phyloP scores from a whole-genome alignment of 306 rosid genomes.

The Rosa rugosa region DNA sequence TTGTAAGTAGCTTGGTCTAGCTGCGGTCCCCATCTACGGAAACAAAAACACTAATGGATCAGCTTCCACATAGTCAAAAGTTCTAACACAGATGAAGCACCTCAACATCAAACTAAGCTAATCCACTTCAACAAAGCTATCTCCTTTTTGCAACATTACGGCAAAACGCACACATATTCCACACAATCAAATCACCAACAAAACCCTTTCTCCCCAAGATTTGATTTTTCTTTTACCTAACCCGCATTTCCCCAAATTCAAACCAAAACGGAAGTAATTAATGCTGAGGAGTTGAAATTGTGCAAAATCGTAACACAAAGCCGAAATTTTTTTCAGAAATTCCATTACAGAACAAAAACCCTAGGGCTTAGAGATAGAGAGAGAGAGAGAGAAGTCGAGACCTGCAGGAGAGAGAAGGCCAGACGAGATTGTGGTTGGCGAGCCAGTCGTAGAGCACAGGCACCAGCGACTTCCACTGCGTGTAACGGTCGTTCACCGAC shows the following conservation, averaged over 20 bases:
- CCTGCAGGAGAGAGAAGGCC: conserved; percentile 99
- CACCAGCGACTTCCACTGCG: conserved; percentile 84
- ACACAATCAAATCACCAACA: neutral
- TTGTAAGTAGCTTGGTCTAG: conserved; percentile 75
- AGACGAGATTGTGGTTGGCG: conserved; percentile 90
- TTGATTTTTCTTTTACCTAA: neutral
- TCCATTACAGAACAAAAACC: neutral
- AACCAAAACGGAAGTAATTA: neutral
- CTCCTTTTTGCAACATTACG: neutral
- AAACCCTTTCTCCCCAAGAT: neutral
- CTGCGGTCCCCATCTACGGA: conserved; percentile 81
- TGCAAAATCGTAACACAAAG: neutral
- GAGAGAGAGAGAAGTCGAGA: conserved; percentile 1
- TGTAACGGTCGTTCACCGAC: conserved; percentile 47
- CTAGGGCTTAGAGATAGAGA: neutral
- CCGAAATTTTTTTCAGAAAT: neutral
- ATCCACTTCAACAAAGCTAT: neutral
- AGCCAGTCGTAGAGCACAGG: conserved; percentile 96
- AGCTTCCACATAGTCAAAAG: neutral
- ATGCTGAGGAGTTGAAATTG: neutral
- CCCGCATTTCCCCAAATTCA: conserved; percentile 22
- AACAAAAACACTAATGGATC: conserved; percentile 16
- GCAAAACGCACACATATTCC: neutral
- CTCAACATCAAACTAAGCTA: too few species aligned
- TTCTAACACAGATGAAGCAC: neutral